Evolutionary conservation across 495 filamentous ascomycete genomes (phyloP), one percentile per base, ranked within the genome.

Genomic region (Hypoxylon fragiforme): DNA sequence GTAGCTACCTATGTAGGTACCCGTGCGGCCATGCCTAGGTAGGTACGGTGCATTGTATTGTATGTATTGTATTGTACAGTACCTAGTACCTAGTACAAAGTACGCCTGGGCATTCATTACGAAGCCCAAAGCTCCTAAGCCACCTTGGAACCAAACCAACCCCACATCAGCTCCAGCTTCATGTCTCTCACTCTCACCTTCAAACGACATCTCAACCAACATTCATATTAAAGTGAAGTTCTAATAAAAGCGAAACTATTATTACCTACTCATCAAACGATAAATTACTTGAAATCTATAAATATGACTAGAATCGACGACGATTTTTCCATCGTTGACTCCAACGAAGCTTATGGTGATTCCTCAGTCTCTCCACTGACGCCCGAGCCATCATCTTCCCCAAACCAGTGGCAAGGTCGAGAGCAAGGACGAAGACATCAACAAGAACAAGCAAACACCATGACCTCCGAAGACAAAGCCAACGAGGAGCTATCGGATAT

Each of bases 261-360:
- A n/a, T n/a, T n/a, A n/a, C n/a, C n/a, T n/a, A n/a, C n/a, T 8
- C 31, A 34, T 13, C 24, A 28, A 28, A 34, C 31, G 3, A 7
- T 34, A 3, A n/a, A 34, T 13, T 3, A n/a, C n/a, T 13, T 34
- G 31, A 34, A 7, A 8, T 3, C 12, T 3, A 7, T 13, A 39
- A 44, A 11, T n/a, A 53, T 53, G 50, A 53, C 50, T 0, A 53
- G 40, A 32, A 45, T 53, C 7, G 50, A 53, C 7, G 34, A 39
- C 50, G 50, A 45, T 12, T 39, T 40, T 32, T 9, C 15, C 32
- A 38, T 45, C 40, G 22, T 44, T n/a, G 31, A 45, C 21, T 39
- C 41, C 6, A 5, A 21, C 0, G 34, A 38, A 15, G 40, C 41
- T n/a, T 9, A 18, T 30, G 50, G 39, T 15, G 12, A 45, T 30